Evolutionary conservation across 305 asterid genomes (phyloP), one percentile per base, ranked within the genome.

Genomic region (Fraxinus albicans): DNA sequence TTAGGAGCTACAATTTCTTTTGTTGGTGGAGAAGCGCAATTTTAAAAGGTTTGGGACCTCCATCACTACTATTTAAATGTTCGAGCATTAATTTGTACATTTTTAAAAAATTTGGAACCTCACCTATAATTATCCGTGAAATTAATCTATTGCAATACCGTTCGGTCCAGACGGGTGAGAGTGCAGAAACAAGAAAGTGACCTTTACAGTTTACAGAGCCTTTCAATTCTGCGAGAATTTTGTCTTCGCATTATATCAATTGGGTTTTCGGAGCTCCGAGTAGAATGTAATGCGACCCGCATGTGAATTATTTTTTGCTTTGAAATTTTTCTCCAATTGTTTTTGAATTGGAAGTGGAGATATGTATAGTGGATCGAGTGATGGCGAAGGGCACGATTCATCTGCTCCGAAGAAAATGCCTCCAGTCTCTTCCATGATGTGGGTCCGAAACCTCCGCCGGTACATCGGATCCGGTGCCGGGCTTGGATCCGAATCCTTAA

Each of bases 401-500:
- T 55, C 92, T 82, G 87, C 86, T 19, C 91, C 84, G 78, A 86
- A 95, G 88, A 95, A 91, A 90, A 93, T 94, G 53, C 98, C 98
- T 77, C 88, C 98, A 17, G 93, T 97, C 4, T 94, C 99, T 35
- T 91, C 99, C 69, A 97, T 97, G 99, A 95, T 93, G 0, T 97
- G 99, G 98, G 99, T 97, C 83, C 97, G 99, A 15, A 97, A 97
- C 84, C 96, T 95, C 80, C 96, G 99, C 80, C 97, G 98, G 78
- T 97, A 81, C 91, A 95, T 97, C 80, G 99, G 99, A 90, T 92
- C 97, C 87, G 98, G 94, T 10, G 93, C 98, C 1, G 99, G 99
- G 70, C 98, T 97, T 80, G 98, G 98, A 81, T 97, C 99, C 80
- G 99, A 97, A 92, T 98, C 99, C 75, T 93, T 97, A 12, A 95